Conservation (phyloP, 768 basidiomycete genomes). For the Leucosporidium creatinivorum region DNA sequence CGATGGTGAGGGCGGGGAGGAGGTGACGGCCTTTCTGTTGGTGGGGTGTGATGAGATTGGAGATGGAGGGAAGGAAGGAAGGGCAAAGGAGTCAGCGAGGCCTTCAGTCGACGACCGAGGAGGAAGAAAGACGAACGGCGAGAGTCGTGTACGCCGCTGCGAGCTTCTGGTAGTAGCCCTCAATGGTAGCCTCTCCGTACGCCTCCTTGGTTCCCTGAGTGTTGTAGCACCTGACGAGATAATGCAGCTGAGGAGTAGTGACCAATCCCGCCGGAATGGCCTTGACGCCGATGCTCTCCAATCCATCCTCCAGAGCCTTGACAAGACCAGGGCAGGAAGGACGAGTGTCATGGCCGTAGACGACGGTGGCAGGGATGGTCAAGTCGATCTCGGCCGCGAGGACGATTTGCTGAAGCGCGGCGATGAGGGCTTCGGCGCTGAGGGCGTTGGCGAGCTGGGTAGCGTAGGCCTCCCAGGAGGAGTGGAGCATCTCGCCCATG, state of each 20-base stretch:
- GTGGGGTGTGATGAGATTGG: no score
- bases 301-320: constrained; percentile 69
- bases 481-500: constrained; percentile 91
- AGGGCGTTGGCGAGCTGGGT: constrained; percentile 77
- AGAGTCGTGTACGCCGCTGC: constrained; percentile 75
- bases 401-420: constrained; percentile 58
- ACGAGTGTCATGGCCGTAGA: constrained; percentile 89
- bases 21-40: constrained; percentile 43
- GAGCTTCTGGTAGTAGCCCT: constrained; percentile 79
- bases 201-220: constrained; percentile 68
- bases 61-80: not conserved
- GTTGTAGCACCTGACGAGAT: constrained; percentile 83
- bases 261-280: constrained; percentile 71
- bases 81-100: not conserved
- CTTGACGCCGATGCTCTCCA: constrained; percentile 44
- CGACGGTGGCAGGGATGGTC: constrained; percentile 66
- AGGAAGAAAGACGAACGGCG: constrained; percentile 53
- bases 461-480: constrained; percentile 83
- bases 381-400: constrained; percentile 65
- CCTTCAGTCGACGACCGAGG: no score
- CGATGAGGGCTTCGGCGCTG: constrained; percentile 64
- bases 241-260: constrained; percentile 92
- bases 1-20: constrained; percentile 57
- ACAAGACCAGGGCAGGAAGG: constrained; percentile 74
- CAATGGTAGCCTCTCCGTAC: constrained; percentile 71